These are phyloP conservation scores for Claviceps humidiphila DNA, from an alignment of 2,329 filamentous ascomycete genomes.

Conservation along the genomic window DNA sequence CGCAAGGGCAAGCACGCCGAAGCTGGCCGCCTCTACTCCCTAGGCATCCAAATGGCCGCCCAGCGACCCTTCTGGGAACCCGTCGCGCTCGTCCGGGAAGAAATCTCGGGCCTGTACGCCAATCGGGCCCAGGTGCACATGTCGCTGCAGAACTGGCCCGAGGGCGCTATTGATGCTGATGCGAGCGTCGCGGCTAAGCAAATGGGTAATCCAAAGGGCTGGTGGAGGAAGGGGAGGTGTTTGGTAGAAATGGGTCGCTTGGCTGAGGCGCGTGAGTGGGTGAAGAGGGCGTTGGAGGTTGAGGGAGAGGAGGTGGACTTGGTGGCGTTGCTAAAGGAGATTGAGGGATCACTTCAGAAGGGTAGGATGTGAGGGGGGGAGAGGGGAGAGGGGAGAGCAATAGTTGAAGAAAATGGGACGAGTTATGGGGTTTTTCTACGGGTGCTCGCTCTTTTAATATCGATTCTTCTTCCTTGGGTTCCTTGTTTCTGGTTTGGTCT, in stretches of 20 bases:
- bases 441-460: too few species aligned
- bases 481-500: too few species aligned
- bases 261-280: constrained; percentile 70
- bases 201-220: constrained; percentile 81
- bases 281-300: constrained; percentile 65
- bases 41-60: constrained; percentile 84
- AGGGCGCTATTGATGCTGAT: constrained; percentile 78
- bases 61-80: constrained; percentile 81
- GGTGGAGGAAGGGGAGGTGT: constrained; percentile 80
- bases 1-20: constrained; percentile 64
- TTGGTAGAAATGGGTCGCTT: constrained; percentile 80
- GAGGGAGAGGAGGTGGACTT: constrained; percentile 60
- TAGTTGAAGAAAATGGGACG: neutral
- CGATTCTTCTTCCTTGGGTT: too few species aligned
- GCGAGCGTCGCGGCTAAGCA: constrained; percentile 77
- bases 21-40: constrained; percentile 66
- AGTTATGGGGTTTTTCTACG: neutral
- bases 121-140: constrained; percentile 89
- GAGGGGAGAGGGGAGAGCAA: neutral
- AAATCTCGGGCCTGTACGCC: constrained; percentile 64
- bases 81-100: constrained; percentile 67
- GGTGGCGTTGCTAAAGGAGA: constrained; percentile 48
- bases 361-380: constrained; percentile 15
- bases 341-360: constrained; percentile 35
- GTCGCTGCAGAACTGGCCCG: constrained; percentile 67